A percentile compares a stretch with the other conserved stretches of the same genome.
Conservation (phyloP, 139 green algal genomes). For the Monoraphidium neglectum region DNA sequence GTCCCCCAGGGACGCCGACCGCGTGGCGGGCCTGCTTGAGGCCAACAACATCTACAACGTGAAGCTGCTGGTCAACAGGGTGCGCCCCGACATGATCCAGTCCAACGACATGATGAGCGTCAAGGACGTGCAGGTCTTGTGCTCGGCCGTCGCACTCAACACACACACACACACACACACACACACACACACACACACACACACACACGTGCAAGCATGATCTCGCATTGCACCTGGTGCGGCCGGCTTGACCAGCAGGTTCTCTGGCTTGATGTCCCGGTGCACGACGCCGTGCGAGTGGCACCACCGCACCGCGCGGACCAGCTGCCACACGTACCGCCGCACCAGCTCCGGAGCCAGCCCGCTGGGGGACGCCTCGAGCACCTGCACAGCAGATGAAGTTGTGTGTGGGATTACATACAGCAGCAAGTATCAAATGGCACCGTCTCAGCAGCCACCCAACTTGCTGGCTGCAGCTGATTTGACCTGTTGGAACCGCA, state of each 20-base stretch:
- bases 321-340: conserved; percentile 76
- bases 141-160: no score
- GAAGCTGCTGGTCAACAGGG: conserved; percentile 90
- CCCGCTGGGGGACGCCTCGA: neutral
- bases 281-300: conserved; percentile 74
- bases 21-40: conserved; percentile 87
- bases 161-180: no score
- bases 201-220: no score
- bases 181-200: no score
- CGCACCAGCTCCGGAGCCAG: conserved; percentile 33
- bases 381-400: neutral
- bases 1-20: conserved; percentile 67
- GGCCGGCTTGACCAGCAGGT: conserved; percentile 72
- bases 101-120: conserved; percentile 94
- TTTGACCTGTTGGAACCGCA: neutral
- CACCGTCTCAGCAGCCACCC: neutral
- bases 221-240: no score
- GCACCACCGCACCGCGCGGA: conserved; percentile 72
- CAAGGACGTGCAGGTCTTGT: conserved; percentile 81
- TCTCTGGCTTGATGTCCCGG: conserved; percentile 87
- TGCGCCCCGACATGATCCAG: conserved; percentile 88
- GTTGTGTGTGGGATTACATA: neutral
- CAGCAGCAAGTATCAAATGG: neutral
- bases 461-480: no score
- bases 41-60: conserved; percentile 88